phyloP scores from a whole-genome alignment of 2,329 filamentous ascomycete species.

The Amylocarpus encephaloides region DNA sequence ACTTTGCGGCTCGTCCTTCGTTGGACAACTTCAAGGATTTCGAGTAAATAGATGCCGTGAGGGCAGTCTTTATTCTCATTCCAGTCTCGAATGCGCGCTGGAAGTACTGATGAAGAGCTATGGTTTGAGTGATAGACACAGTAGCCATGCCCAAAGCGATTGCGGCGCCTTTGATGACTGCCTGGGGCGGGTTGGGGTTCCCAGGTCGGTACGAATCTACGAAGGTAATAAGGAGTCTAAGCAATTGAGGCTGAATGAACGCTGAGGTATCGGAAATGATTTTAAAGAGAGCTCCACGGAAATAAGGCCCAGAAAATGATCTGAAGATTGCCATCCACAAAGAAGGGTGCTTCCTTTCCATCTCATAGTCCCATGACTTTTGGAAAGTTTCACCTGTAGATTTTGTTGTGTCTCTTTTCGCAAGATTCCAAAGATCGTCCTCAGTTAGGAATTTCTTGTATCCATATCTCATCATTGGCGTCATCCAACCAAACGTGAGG shows the following conservation, averaged over 20 bases:
- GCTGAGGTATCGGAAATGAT: conserved; percentile 77
- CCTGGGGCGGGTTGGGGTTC: conserved; percentile 55
- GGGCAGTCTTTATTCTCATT: conserved; percentile 89
- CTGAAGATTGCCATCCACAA: conserved; percentile 81
- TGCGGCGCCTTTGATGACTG: conserved; percentile 74
- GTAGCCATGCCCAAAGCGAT: conserved; percentile 91
- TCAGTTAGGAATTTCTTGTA: conserved; percentile 90
- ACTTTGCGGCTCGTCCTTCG: conserved; percentile 81
- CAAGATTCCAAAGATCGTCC: conserved; percentile 90
- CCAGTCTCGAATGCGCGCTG: conserved; percentile 90
- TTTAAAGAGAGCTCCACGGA: conserved; percentile 79
- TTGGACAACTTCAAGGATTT: conserved; percentile 89
- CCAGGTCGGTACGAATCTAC: conserved; percentile 66
- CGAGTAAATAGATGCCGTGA: conserved; percentile 86
- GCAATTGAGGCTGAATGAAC: conserved; percentile 85
- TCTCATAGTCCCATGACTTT: conserved; percentile 68
- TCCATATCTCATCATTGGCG: conserved; percentile 90
- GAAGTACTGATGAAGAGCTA: conserved; percentile 94
- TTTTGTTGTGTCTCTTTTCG: conserved; percentile 71
- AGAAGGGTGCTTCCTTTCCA: conserved; percentile 64
- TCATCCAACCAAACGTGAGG: conserved; percentile 98
- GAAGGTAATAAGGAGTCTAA: conserved; percentile 78
- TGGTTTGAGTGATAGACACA: conserved; percentile 79
- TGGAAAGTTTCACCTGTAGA: conserved; percentile 65
- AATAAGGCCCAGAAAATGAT: conserved; percentile 80